Evolutionary conservation across 805 yeast species (phyloP).

Genomic region (Pichia rugopelliculosa): DNA sequence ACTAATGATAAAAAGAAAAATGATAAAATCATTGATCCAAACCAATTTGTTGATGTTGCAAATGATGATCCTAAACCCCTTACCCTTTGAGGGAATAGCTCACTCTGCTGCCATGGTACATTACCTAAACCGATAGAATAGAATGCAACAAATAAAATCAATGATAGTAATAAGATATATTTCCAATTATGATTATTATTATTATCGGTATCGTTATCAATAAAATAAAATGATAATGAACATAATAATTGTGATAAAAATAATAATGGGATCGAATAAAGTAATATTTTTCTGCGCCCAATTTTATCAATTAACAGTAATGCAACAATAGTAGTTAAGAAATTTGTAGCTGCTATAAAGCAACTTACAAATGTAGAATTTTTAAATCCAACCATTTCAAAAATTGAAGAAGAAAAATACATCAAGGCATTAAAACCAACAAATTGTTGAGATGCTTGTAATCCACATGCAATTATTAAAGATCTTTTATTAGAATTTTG

Average conservation of each 20-base stretch:
- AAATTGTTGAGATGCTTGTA: slow-evolving; percentile 50
- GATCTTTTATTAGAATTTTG: slow-evolving; percentile 43
- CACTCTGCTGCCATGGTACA: slow-evolving; percentile 55
- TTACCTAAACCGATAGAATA: slow-evolving; percentile 51
- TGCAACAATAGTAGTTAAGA: slow-evolving; percentile 43
- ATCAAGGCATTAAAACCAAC: slow-evolving; percentile 52
- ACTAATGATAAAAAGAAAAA: slow-evolving; percentile 47
- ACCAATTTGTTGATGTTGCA: slow-evolving; percentile 36
- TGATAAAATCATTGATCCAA: slow-evolving; percentile 46
- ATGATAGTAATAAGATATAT: slow-evolving; percentile 35
- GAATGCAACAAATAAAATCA: slow-evolving; percentile 43
- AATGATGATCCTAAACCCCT: slow-evolving; percentile 41
- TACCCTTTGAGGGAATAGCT: slow-evolving; percentile 47
- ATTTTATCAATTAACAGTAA: slow-evolving; percentile 41
- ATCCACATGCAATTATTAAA: slow-evolving; percentile 46
- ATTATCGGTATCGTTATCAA: slow-evolving; percentile 27
- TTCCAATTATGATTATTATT: slow-evolving; percentile 33
- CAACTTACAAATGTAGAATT: slow-evolving; percentile 49
- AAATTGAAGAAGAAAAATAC: slow-evolving; percentile 50
- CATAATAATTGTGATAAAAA: slow-evolving; percentile 38
- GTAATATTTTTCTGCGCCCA: slow-evolving; percentile 43
- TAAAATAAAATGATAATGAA: slow-evolving; percentile 42
- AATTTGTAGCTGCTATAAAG: slow-evolving; percentile 49
- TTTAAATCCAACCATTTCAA: slow-evolving; percentile 44
- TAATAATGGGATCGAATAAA: slow-evolving; percentile 41